phyloP scores from a whole-genome alignment of 495 filamentous ascomycete genomes.

The Penicillium bovifimosum region DNA sequence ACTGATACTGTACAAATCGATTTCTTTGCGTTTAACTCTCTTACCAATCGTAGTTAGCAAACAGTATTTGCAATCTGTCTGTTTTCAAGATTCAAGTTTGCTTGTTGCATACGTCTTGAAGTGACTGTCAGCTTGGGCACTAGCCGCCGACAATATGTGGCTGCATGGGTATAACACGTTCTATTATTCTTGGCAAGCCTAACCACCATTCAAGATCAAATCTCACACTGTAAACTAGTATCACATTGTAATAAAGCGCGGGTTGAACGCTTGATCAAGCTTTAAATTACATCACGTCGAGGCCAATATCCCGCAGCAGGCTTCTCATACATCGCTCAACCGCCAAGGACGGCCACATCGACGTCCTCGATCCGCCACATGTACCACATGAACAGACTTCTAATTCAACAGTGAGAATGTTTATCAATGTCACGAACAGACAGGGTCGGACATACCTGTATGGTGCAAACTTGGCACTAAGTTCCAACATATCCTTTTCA shows the following conservation, averaged over 20 bases:
- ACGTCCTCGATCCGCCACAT: constrained; percentile 85
- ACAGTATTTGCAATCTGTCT: not conserved
- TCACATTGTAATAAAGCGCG: not conserved
- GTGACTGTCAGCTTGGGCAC: not conserved
- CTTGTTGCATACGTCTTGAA: not conserved
- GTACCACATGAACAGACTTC: constrained; percentile 80
- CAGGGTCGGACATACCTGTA: constrained; percentile 57
- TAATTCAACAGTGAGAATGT: constrained; percentile 20
- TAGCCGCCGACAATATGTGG: not conserved
- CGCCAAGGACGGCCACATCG: constrained; percentile 60
- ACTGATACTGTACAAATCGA: constrained; percentile 51
- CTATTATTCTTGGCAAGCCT: not conserved
- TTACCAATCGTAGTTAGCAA: not conserved
- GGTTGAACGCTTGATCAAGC: too few species aligned
- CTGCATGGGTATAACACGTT: not conserved
- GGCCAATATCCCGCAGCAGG: not conserved
- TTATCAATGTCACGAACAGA: not conserved
- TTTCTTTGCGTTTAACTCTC: constrained; percentile 14
- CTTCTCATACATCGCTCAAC: constrained; percentile 7
- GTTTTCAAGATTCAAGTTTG: not conserved
- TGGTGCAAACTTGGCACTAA: constrained; percentile 73
- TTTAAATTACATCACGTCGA: not conserved
- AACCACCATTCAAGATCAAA: not conserved
- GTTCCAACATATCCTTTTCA: constrained; percentile 84
- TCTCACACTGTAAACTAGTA: not conserved